phyloP scores from a whole-genome alignment of 768 basidiomycete species.

The Pisolithus sp. region DNA sequence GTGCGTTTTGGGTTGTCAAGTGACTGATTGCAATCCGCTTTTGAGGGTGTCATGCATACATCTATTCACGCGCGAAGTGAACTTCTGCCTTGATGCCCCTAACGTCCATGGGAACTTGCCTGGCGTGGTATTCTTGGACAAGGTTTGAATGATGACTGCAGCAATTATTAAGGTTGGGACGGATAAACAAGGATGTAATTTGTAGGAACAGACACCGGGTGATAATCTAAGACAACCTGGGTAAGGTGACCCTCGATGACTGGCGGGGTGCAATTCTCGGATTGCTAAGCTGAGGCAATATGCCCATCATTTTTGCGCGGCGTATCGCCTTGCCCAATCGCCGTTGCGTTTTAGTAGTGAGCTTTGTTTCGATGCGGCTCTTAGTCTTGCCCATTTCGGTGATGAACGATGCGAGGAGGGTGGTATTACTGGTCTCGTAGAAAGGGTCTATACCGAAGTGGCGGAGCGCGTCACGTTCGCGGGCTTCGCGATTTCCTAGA shows the following conservation, averaged over 20 bases:
- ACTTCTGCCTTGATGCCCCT: not conserved
- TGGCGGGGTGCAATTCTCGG: slow-evolving; percentile 21
- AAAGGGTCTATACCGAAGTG: slow-evolving; percentile 71
- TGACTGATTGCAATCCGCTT: not conserved
- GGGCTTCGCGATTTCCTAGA: slow-evolving; percentile 49
- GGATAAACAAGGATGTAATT: not conserved
- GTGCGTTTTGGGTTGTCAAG: not conserved
- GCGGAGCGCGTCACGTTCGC: slow-evolving; percentile 59
- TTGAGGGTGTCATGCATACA: not conserved
- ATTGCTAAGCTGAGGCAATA: slow-evolving; percentile 51
- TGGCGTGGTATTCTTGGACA: not conserved
- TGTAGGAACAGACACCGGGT: not conserved
- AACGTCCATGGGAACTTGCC: not conserved
- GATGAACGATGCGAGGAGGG: slow-evolving; percentile 51
- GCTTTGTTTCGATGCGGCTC: slow-evolving; percentile 56
- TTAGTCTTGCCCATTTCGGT: slow-evolving; percentile 79
- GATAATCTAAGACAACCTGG: not conserved
- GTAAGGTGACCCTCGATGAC: slow-evolving; percentile 6
- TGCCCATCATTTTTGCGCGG: slow-evolving; percentile 86
- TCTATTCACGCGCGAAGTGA: not conserved
- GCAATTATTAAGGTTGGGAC: not conserved
- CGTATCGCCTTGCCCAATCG: slow-evolving; percentile 78
- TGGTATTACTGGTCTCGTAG: slow-evolving; percentile 55
- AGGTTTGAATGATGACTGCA: slow-evolving; percentile 2
- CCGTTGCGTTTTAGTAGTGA: slow-evolving; percentile 78